Percentiles rank a stretch among this genome's conserved stretches.
These are phyloP conservation scores for Vaccinium corymbosum DNA, from an alignment of 148 eudicot species.

Conservation along the genomic window DNA sequence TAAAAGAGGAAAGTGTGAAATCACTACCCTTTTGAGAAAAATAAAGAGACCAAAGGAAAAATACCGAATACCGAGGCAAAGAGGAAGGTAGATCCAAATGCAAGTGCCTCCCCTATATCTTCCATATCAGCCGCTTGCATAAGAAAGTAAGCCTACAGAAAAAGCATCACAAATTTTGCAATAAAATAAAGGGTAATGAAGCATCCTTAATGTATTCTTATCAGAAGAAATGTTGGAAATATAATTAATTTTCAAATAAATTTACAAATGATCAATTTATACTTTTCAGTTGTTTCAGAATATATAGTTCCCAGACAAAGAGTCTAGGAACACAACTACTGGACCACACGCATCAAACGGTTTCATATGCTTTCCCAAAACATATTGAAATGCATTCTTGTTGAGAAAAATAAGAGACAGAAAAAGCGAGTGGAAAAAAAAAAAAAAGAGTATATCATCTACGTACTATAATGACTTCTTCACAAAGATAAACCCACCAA, in stretches of 20 bases:
- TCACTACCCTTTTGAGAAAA: not conserved
- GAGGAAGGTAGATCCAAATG: conserved; percentile 28
- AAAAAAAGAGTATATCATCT: not conserved
- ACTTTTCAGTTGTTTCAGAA: not conserved
- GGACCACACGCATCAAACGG: not conserved
- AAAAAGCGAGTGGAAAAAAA: not conserved
- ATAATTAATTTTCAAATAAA: not conserved
- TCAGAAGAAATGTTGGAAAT: not conserved
- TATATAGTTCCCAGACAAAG: not conserved
- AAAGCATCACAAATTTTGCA: not conserved
- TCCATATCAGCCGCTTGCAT: conserved; percentile 16
- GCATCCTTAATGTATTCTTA: not conserved
- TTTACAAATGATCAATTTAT: no score
- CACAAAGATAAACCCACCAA: conserved; percentile 6
- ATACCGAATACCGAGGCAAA: conserved; percentile 27
- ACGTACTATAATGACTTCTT: not conserved
- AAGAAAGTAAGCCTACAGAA: conserved; percentile 21
- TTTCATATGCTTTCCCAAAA: not conserved
- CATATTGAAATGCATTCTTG: not conserved
- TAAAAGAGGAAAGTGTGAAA: not conserved
- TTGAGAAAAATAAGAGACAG: not conserved
- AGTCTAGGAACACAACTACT: not conserved
- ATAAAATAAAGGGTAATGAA: not conserved
- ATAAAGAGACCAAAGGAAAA: conserved; percentile 1
- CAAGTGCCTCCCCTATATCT: conserved; percentile 22